phyloP scores from a whole-genome alignment of 176 grass and related monocot genomes.

The Elymus sibiricus region DNA sequence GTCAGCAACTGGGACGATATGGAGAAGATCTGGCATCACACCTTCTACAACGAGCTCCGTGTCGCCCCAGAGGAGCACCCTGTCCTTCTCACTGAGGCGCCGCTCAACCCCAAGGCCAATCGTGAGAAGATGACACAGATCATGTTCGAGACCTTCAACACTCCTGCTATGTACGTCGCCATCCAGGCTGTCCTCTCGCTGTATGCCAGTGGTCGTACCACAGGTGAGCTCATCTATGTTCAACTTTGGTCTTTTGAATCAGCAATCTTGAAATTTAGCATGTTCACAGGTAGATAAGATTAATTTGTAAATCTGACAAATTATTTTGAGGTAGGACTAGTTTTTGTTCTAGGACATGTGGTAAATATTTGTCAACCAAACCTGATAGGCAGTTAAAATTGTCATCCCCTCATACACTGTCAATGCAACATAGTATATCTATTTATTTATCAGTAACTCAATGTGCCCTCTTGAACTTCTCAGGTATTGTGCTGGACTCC shows the following conservation, averaged over 20 bases:
- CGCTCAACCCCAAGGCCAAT: constrained; percentile 80
- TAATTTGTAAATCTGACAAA: neutral
- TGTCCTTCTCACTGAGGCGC: constrained; percentile 64
- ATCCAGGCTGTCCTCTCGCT: constrained; percentile 78
- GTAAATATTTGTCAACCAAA: neutral
- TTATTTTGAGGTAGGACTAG: neutral
- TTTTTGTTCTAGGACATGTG: neutral
- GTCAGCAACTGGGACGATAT: constrained; percentile 84
- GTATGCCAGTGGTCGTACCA: constrained; percentile 77
- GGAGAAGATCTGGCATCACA: constrained; percentile 91
- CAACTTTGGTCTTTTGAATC: neutral
- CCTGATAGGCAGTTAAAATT: neutral
- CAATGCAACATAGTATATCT: neutral
- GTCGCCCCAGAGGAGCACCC: constrained; percentile 75
- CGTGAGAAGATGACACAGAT: constrained; percentile 84
- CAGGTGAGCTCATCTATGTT: constrained; percentile 32
- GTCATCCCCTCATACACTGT: neutral
- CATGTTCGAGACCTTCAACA: constrained; percentile 85
- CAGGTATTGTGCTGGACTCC: constrained; percentile 88
- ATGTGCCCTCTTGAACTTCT: constrained; percentile 9
- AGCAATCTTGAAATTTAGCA: neutral
- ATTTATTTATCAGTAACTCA: neutral
- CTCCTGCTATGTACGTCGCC: constrained; percentile 77
- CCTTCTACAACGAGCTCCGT: constrained; percentile 82
- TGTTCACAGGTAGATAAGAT: neutral